These are phyloP conservation scores for Dactylellina cionopaga DNA, from an alignment of 2,329 filamentous ascomycete species.

Conservation along the genomic window DNA sequence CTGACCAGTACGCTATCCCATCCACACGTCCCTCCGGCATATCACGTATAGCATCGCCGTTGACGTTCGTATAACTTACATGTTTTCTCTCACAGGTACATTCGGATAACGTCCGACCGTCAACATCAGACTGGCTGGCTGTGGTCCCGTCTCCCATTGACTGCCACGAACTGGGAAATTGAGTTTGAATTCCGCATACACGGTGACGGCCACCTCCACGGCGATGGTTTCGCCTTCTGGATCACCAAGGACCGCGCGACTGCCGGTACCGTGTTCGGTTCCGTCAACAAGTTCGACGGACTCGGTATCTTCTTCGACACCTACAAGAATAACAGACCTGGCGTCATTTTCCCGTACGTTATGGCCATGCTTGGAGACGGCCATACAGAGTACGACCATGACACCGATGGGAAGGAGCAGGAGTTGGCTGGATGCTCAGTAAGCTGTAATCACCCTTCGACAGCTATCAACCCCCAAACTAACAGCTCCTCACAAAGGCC, in stretches of 20 bases:
- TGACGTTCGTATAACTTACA: no score
- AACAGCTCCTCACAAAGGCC: conserved; percentile 64
- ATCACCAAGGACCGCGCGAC: conserved; percentile 90
- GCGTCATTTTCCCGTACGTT: conserved; percentile 93
- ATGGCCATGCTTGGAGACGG: conserved; percentile 99
- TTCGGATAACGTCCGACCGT: conserved; percentile 89
- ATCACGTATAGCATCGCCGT: no score
- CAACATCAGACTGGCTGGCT: conserved; percentile 92
- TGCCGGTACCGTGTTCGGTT: conserved; percentile 85
- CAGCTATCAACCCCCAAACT: no score
- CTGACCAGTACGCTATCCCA: conserved; percentile 66
- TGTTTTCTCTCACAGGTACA: conserved; percentile 70
- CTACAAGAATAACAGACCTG: conserved; percentile 98
- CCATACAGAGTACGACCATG: conserved; percentile 86
- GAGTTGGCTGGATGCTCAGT: conserved; percentile 93
- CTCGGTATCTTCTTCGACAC: conserved; percentile 96
- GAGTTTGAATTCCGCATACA: conserved; percentile 95
- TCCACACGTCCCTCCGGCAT: no score
- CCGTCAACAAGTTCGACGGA: conserved; percentile 87
- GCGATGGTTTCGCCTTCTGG: conserved; percentile 98
- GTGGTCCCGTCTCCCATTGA: conserved; percentile 91
- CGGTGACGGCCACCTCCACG: conserved; percentile 87
- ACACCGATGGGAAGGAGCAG: conserved; percentile 90
- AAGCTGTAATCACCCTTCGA: no score
- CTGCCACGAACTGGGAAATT: conserved; percentile 98